These are phyloP conservation scores for Quillaja saponaria DNA, from an alignment of 306 rosid genomes.

Conservation along the genomic window DNA sequence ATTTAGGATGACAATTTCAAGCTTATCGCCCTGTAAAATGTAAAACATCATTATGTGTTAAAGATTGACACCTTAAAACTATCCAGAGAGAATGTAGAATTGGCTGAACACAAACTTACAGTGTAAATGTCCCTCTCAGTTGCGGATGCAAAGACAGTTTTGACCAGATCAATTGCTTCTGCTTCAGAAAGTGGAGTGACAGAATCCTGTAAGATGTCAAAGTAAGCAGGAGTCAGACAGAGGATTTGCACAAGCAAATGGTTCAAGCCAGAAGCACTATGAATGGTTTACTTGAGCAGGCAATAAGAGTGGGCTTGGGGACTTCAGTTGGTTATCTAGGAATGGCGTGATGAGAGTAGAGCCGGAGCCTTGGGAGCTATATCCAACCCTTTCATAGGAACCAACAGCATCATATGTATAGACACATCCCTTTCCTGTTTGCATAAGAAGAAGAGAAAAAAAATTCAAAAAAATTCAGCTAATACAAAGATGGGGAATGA, in stretches of 20 bases:
- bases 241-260: constrained; percentile 15
- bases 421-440: constrained; percentile 94
- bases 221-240: background rate
- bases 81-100: background rate
- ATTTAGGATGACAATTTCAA: constrained; percentile 70
- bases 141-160: constrained; percentile 91
- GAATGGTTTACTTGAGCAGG: constrained; percentile 64
- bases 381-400: constrained; percentile 98
- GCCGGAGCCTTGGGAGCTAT: constrained; percentile 96
- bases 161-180: constrained; percentile 83
- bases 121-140: constrained; percentile 95
- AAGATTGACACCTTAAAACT: background rate
- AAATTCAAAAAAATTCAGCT: background rate
- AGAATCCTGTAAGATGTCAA: constrained; percentile 61
- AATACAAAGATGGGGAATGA: constrained; percentile 12
- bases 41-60: constrained; percentile 21
- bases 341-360: constrained; percentile 90
- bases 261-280: constrained; percentile 12
- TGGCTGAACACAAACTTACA: constrained; percentile 51
- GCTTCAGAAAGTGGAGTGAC: constrained; percentile 86
- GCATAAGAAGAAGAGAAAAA: background rate
- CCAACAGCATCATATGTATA: constrained; percentile 99
- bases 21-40: constrained; percentile 81
- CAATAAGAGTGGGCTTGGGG: constrained; percentile 89
- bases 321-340: constrained; percentile 84